Conservation (phyloP, 495 filamentous ascomycete species). For the Daldinia bambusicola region DNA sequence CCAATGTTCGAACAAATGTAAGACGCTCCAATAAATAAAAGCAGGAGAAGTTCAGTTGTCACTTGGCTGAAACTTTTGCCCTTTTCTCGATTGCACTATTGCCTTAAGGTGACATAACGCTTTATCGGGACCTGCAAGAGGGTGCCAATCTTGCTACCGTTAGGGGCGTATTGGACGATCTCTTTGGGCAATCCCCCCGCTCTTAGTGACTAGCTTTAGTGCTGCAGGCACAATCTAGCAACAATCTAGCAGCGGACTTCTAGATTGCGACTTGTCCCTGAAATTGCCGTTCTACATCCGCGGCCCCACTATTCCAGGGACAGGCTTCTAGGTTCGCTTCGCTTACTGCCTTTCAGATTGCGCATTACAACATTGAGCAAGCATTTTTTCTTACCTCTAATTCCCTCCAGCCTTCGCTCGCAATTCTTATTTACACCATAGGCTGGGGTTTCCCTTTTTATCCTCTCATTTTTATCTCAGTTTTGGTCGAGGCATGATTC, state of each 20-base stretch:
- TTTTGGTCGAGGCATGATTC: constrained; percentile 24
- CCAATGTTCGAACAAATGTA: neutral
- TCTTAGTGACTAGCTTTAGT: neutral
- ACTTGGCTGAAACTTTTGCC: constrained; percentile 1
- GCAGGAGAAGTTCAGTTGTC: neutral
- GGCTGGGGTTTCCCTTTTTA: constrained; percentile 3
- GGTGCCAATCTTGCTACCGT: constrained; percentile 14
- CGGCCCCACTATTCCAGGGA: constrained; percentile 35
- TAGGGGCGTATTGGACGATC: constrained; percentile 23
- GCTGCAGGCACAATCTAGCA: constrained; percentile 2
- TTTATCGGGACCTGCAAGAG: constrained; percentile 14
- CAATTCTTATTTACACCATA: constrained; percentile 1
- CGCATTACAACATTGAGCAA: constrained; percentile 14
- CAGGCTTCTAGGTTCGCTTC: constrained; percentile 10
- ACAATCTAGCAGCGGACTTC: constrained; percentile 10
- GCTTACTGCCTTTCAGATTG: constrained; percentile 22
- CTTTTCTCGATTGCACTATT: constrained; percentile 1
- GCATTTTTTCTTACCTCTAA: neutral
- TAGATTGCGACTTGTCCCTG: constrained; percentile 42
- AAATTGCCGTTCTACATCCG: constrained; percentile 38
- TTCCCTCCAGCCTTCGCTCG: constrained; percentile 22
- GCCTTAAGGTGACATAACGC: neutral
- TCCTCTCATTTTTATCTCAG: constrained; percentile 23
- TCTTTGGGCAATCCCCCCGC: constrained; percentile 39
- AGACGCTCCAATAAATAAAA: neutral